Evolutionary conservation across 768 basidiomycete genomes (phyloP).

Genomic region (Clitopilus hobsonii): DNA sequence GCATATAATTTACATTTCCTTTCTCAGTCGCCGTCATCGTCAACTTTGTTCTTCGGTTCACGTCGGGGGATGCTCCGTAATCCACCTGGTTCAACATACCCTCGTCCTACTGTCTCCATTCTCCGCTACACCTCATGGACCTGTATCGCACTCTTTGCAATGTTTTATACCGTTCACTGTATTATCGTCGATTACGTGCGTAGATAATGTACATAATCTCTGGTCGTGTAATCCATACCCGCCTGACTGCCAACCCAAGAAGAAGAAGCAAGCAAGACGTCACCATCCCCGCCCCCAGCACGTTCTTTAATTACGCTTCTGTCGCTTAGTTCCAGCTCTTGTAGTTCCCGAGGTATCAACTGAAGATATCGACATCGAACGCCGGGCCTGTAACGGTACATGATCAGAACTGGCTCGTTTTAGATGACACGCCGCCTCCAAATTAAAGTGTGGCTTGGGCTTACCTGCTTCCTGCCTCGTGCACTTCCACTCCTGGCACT

Average conservation of each 20-base stretch:
- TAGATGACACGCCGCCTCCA: too few species aligned
- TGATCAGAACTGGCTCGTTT: too few species aligned
- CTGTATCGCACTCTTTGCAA: neutral
- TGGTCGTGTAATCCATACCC: neutral
- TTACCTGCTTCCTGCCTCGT: conserved; percentile 57
- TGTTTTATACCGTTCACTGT: neutral
- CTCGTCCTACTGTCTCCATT: conserved; percentile 1
- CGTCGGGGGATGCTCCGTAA: conserved; percentile 22
- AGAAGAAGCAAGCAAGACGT: too few species aligned
- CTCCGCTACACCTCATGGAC: neutral
- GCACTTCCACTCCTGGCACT: conserved; percentile 44
- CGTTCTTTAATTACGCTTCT: conserved; percentile 40
- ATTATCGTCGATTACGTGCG: neutral
- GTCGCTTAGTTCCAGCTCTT: conserved; percentile 51
- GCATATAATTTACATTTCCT: conserved; percentile 5
- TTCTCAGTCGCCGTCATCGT: conserved; percentile 72
- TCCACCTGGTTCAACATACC: too few species aligned
- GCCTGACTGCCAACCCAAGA: neutral
- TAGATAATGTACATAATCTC: neutral
- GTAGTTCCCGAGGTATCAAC: conserved; percentile 59
- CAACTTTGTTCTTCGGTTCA: conserved; percentile 84
- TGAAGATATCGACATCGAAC: conserved; percentile 73
- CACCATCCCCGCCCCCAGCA: neutral
- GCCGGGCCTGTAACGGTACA: conserved; percentile 34
- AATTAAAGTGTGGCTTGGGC: too few species aligned